These are phyloP conservation scores for Citrus australasica DNA, from an alignment of 345 rosid genomes.

Conservation along the genomic window DNA sequence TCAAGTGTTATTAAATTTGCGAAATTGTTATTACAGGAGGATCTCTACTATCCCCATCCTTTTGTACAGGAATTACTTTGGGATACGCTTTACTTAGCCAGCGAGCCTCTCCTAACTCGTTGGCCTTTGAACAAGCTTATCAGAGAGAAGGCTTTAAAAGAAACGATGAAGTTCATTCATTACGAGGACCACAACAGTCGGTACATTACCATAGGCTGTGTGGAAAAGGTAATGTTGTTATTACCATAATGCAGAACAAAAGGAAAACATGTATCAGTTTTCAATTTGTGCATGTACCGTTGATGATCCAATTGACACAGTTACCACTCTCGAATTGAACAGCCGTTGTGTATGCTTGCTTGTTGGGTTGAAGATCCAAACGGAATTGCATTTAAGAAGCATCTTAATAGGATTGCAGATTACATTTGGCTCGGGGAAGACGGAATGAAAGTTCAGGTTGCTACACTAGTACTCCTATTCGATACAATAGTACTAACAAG, in stretches of 20 bases:
- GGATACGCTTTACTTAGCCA: slow-evolving; percentile 20
- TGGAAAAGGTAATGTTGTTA: slow-evolving; percentile 21
- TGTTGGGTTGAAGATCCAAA: slow-evolving; percentile 42
- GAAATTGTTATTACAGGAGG: neutral
- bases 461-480: neutral
- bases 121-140: slow-evolving; percentile 33
- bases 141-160: slow-evolving; percentile 22
- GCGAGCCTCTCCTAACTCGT: slow-evolving; percentile 34
- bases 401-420: slow-evolving; percentile 72
- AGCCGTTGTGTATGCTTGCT: slow-evolving; percentile 37
- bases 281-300: neutral
- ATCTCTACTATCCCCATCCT: slow-evolving; percentile 15
- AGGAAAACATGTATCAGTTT: neutral
- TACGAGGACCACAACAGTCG: slow-evolving; percentile 32
- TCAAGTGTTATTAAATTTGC: neutral
- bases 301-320: neutral
- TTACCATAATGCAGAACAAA: neutral
- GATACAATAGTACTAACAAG: neutral
- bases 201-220: slow-evolving; percentile 35
- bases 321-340: slow-evolving; percentile 22
- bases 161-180: slow-evolving; percentile 16
- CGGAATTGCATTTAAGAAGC: slow-evolving; percentile 64
- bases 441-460: slow-evolving; percentile 87
- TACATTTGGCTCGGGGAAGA: slow-evolving; percentile 93
- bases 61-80: slow-evolving; percentile 17